Percentiles rank a stretch among this genome's conserved stretches.
Evolutionary conservation across 2,329 filamentous ascomycete genomes (phyloP).

Genomic region (Penicillium palitans): DNA sequence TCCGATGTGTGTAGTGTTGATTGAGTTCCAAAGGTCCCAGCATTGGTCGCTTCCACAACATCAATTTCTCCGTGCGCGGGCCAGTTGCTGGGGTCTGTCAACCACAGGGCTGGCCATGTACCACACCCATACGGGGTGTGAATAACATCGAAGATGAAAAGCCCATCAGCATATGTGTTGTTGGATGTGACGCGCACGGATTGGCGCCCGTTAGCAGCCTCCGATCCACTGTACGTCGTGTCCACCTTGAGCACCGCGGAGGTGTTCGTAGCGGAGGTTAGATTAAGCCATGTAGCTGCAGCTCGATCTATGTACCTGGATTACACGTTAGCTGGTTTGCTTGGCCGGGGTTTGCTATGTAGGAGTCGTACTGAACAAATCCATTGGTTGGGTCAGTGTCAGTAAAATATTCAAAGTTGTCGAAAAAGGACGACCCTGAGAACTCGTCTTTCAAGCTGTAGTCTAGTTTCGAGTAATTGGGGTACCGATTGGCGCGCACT

Average conservation of each 20-base stretch:
- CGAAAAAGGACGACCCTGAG: conserved; percentile 42
- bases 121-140: conserved; percentile 65
- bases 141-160: conserved; percentile 66
- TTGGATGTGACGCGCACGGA: conserved; percentile 65
- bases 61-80: conserved; percentile 66
- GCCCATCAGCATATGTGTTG: conserved; percentile 58
- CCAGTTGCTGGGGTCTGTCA: conserved; percentile 62
- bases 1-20: conserved; percentile 61
- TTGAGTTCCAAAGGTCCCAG: conserved; percentile 55
- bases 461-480: conserved; percentile 29
- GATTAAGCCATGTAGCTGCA: conserved; percentile 46
- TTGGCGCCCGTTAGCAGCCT: conserved; percentile 53
- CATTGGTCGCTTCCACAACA: conserved; percentile 60
- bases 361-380: conserved; percentile 44
- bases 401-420: conserved; percentile 47
- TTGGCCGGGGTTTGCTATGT: accelerated
- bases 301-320: conserved; percentile 43
- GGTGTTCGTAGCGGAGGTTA: conserved; percentile 57
- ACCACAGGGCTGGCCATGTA: conserved; percentile 67
- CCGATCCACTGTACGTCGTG: conserved; percentile 54
- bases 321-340: neutral
- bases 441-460: conserved; percentile 43
- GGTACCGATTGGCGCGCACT: conserved; percentile 40
- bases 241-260: conserved; percentile 57
- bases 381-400: conserved; percentile 43